Conservation (phyloP, 768 basidiomycete species). For the Podaxis sp. region DNA sequence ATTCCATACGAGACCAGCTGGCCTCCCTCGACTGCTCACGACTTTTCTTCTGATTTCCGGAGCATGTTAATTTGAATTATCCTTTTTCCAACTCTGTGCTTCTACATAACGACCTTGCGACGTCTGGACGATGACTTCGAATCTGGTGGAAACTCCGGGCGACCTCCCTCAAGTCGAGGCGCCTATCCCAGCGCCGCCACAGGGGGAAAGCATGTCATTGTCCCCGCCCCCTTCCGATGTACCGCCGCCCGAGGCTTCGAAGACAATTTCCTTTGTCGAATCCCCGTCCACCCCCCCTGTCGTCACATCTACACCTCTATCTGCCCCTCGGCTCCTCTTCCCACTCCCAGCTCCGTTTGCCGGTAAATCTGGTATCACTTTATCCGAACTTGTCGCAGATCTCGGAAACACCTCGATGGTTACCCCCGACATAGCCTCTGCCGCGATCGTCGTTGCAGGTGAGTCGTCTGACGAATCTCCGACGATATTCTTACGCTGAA, state of each 20-base stretch:
- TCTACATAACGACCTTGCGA: slow-evolving; percentile 15
- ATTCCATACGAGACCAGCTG: neutral
- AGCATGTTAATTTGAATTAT: slow-evolving; percentile 27
- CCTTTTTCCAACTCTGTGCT: slow-evolving; percentile 17
- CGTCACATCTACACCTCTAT: neutral
- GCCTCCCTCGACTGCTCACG: neutral
- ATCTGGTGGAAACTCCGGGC: neutral
- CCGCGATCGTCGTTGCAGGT: slow-evolving; percentile 59
- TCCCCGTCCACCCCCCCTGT: neutral
- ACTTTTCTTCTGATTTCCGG: slow-evolving; percentile 14
- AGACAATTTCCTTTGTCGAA: neutral
- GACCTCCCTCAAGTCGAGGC: slow-evolving; percentile 4
- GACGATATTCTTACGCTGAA: neutral
- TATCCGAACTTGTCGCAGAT: slow-evolving; percentile 37
- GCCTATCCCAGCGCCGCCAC: slow-evolving; percentile 1
- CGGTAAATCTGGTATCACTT: slow-evolving; percentile 23
- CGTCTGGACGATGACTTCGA: slow-evolving; percentile 5
- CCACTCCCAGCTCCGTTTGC: slow-evolving; percentile 5
- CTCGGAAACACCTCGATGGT: slow-evolving; percentile 31
- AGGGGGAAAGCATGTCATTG: neutral
- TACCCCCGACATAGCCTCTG: slow-evolving; percentile 47
- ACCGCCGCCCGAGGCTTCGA: slow-evolving; percentile 1
- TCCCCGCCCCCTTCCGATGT: neutral
- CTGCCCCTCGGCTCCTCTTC: slow-evolving; percentile 1
- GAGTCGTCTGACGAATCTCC: slow-evolving; percentile 21